Percentiles rank a stretch among this genome's conserved stretches.
These are phyloP conservation scores for Aspergillus latus DNA, from an alignment of 2,329 filamentous ascomycete species.

Conservation along the genomic window DNA sequence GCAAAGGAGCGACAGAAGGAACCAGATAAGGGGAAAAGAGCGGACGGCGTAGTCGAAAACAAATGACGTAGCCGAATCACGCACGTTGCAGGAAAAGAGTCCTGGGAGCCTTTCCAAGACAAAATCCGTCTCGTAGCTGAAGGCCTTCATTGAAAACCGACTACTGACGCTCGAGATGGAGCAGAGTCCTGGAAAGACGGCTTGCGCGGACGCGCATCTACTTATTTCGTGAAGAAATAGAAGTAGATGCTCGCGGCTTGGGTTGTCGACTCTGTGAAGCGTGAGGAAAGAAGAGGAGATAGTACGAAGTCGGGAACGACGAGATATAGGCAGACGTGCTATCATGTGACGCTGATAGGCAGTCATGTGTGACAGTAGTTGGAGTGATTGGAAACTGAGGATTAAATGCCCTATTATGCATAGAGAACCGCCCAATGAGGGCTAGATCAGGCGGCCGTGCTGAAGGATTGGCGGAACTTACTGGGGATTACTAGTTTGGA, in stretches of 20 bases:
- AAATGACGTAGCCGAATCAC: constrained; percentile 51
- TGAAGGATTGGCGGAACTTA: neutral
- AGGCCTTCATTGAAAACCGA: constrained; percentile 28
- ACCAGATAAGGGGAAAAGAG: constrained; percentile 41
- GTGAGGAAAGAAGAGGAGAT: constrained; percentile 42
- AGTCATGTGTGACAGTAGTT: neutral
- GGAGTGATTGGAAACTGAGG: neutral
- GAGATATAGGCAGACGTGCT: constrained; percentile 10
- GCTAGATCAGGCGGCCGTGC: neutral
- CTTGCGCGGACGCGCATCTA: constrained; percentile 52
- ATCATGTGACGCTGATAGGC: constrained; percentile 10
- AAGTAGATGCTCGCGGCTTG: constrained; percentile 22
- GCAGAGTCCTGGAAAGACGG: constrained; percentile 26
- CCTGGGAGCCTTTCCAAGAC: constrained; percentile 53
- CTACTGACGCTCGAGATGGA: constrained; percentile 25
- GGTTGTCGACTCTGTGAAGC: constrained; percentile 45
- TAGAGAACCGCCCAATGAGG: neutral
- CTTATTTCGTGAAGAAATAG: constrained; percentile 22
- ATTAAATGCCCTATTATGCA: constrained; percentile 2
- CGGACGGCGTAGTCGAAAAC: constrained; percentile 38
- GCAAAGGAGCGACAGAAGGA: constrained; percentile 36
- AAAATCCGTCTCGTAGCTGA: constrained; percentile 31
- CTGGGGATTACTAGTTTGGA: no score
- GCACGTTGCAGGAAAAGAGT: constrained; percentile 51
- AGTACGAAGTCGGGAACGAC: constrained; percentile 26